These are phyloP conservation scores for Chalaropsis ovoidea DNA, from an alignment of 2,329 filamentous ascomycete species.

Conservation along the genomic window DNA sequence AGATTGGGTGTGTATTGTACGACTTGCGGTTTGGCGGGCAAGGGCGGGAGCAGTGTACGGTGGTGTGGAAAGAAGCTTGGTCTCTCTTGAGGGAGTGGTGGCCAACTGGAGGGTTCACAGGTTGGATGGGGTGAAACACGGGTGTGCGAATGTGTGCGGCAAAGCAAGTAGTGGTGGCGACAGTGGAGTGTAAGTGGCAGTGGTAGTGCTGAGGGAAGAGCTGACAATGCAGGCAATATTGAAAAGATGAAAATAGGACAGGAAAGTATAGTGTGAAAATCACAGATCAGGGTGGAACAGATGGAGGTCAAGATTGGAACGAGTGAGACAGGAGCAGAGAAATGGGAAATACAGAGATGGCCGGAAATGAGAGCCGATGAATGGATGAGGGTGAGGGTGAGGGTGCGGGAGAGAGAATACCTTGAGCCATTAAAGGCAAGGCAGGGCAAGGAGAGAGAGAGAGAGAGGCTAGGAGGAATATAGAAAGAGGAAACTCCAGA, in stretches of 20 bases:
- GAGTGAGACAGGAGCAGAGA: conserved; percentile 13
- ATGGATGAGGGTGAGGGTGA: not conserved
- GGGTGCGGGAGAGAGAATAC: not conserved
- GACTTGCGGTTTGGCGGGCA: not conserved
- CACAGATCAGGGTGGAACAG: not conserved
- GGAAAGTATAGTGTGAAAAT: not conserved
- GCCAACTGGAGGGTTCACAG: not conserved
- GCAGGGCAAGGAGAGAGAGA: not conserved
- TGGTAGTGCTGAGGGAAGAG: not conserved
- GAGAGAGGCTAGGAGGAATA: conserved; percentile 11
- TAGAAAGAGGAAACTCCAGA: conserved; percentile 11
- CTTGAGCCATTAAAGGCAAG: conserved; percentile 6
- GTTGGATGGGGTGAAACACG: conserved; percentile 10
- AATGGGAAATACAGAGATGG: conserved; percentile 5
- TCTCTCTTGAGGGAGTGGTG: not conserved
- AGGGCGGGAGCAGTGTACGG: not conserved
- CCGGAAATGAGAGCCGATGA: conserved; percentile 3
- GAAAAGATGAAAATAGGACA: conserved; percentile 1
- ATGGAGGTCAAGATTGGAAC: not conserved
- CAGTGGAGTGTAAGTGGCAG: conserved; percentile 8
- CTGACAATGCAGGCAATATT: not conserved
- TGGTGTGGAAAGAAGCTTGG: conserved; percentile 4
- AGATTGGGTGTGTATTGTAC: conserved; percentile 9
- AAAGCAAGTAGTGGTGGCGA: not conserved
- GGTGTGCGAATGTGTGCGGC: not conserved